Evolutionary conservation across 176 grass and related monocot species (phyloP).

Genomic region (Rhynchospora tenuis): DNA sequence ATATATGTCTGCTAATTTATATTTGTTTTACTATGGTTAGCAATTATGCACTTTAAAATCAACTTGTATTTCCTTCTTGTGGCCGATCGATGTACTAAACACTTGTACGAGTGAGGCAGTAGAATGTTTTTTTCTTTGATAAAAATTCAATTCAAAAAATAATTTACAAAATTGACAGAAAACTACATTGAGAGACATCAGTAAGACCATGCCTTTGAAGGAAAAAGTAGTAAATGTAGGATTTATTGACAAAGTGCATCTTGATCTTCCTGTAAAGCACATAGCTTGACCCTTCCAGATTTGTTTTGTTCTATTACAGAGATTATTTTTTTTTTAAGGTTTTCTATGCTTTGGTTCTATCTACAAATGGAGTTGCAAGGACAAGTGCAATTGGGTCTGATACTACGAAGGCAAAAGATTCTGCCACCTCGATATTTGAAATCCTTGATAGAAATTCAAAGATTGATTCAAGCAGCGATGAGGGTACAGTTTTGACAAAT

Average conservation of each 20-base stretch:
- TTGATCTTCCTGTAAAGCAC: not conserved
- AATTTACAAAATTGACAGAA: not conserved
- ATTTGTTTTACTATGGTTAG: not conserved
- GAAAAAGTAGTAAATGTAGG: not conserved
- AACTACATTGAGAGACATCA: not conserved
- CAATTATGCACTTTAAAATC: not conserved
- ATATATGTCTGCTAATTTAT: not conserved
- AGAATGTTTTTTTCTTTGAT: not conserved
- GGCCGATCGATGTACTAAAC: not conserved
- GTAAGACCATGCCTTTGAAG: not conserved
- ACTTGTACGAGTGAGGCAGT: not conserved
- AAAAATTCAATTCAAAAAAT: not conserved
- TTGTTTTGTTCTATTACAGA: not conserved
- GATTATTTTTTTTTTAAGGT: constrained; percentile 14
- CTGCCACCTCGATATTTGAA: constrained; percentile 51
- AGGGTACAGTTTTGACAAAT: constrained; percentile 35
- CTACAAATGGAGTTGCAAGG: constrained; percentile 40
- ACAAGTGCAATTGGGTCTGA: constrained; percentile 60
- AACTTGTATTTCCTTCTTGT: not conserved
- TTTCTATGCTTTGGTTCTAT: constrained; percentile 60
- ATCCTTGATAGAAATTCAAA: constrained; percentile 58
- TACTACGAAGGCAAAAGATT: constrained; percentile 56
- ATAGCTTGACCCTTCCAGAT: not conserved
- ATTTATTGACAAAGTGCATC: not conserved
- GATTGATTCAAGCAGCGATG: constrained; percentile 60